phyloP scores from a whole-genome alignment of 441 rosid genomes.

The Croton laevigatus region DNA sequence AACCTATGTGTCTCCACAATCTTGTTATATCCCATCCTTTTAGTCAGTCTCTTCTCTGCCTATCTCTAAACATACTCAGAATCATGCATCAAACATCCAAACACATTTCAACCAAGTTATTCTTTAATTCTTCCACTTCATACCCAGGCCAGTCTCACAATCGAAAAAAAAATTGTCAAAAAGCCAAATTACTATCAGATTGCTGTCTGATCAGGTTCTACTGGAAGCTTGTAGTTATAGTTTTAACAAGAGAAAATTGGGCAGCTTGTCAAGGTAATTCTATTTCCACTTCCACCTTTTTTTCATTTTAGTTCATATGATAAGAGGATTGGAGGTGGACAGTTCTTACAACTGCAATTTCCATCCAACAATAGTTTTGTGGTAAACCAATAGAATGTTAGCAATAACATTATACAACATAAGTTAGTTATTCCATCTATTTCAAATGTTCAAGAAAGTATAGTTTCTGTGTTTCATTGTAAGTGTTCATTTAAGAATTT shows the following conservation, averaged over 20 bases:
- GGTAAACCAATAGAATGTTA: not conserved
- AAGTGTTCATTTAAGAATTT: too few species aligned
- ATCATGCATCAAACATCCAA: not conserved
- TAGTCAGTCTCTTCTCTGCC: not conserved
- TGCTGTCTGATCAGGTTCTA: not conserved
- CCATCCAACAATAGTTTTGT: not conserved
- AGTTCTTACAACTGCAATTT: not conserved
- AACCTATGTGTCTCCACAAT: not conserved
- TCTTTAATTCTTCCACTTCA: not conserved
- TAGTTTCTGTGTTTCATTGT: too few species aligned
- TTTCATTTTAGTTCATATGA: not conserved
- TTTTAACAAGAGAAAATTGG: not conserved
- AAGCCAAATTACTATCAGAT: not conserved
- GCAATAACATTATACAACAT: too few species aligned
- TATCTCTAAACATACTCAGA: not conserved
- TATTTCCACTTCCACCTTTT: not conserved
- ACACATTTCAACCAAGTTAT: not conserved
- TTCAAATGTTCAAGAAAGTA: too few species aligned
- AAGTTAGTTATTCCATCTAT: too few species aligned
- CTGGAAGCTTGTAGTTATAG: not conserved
- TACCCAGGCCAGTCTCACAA: not conserved
- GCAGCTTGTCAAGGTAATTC: not conserved
- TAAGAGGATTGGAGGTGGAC: not conserved
- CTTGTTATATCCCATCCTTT: not conserved
- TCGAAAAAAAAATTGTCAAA: not conserved